These are phyloP conservation scores for Achaetomiella virescens DNA, from an alignment of 495 filamentous ascomycete species.

Conservation along the genomic window DNA sequence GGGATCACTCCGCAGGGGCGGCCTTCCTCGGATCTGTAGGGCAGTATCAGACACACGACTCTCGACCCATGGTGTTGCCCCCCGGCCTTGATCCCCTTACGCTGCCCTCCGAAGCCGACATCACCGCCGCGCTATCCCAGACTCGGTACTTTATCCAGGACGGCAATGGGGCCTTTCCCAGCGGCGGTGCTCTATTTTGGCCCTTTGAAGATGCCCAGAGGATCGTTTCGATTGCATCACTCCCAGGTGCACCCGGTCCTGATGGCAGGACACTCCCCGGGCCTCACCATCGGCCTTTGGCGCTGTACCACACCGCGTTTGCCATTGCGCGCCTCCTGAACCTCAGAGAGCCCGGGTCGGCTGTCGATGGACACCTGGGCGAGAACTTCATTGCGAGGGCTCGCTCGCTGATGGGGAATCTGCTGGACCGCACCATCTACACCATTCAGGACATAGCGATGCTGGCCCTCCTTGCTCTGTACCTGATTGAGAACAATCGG, in stretches of 20 bases:
- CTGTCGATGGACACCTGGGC: slow-evolving; percentile 18
- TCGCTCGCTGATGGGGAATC: slow-evolving; percentile 29
- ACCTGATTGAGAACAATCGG: slow-evolving; percentile 36
- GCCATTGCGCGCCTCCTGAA: slow-evolving; percentile 24
- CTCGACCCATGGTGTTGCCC: slow-evolving; percentile 27
- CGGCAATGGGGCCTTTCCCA: slow-evolving; percentile 19
- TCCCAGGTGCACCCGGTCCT: neutral
- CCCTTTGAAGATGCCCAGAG: slow-evolving; percentile 21
- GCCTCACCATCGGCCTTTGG: slow-evolving; percentile 17
- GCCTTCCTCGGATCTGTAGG: slow-evolving; percentile 27
- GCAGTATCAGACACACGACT: slow-evolving; percentile 38
- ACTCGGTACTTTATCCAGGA: slow-evolving; percentile 29
- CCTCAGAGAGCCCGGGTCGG: slow-evolving; percentile 11
- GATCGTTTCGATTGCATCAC: slow-evolving; percentile 8
- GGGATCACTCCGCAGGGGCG: neutral
- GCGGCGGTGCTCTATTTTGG: slow-evolving; percentile 37
- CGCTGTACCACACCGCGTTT: slow-evolving; percentile 28
- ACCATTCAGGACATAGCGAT: slow-evolving; percentile 28
- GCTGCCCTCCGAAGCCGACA: slow-evolving; percentile 24
- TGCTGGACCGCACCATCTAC: slow-evolving; percentile 28
- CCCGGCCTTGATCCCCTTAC: slow-evolving; percentile 17
- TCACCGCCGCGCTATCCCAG: slow-evolving; percentile 19
- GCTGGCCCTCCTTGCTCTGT: slow-evolving; percentile 35
- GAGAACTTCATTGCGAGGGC: slow-evolving; percentile 34
- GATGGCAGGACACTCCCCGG: neutral